A percentile compares a stretch with the other conserved stretches of the same genome.
phyloP scores from a whole-genome alignment of 495 filamentous ascomycete species.

The Ramalina intermedia region DNA sequence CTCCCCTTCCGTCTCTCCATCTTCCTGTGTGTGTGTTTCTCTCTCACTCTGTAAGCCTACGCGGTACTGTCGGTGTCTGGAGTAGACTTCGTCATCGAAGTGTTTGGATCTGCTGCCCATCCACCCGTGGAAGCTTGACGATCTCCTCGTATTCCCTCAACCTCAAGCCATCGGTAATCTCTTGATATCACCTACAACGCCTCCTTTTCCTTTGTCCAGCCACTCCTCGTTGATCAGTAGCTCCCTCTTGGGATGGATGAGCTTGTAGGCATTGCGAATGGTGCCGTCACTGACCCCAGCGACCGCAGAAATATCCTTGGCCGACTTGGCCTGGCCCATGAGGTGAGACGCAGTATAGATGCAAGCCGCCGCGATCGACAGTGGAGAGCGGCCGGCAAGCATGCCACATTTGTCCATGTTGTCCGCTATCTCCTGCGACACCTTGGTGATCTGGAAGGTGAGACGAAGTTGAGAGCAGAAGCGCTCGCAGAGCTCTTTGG shows the following conservation, averaged over 20 bases:
- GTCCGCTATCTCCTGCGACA: slow-evolving; percentile 60
- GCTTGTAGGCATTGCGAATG: slow-evolving; percentile 86
- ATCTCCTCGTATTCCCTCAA: too few species aligned
- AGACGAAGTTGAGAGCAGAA: slow-evolving; percentile 74
- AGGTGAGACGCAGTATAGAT: slow-evolving; percentile 89
- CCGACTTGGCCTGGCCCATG: slow-evolving; percentile 58
- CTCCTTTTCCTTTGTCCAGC: slow-evolving; percentile 52
- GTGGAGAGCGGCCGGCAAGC: slow-evolving; percentile 81
- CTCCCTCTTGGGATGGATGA: slow-evolving; percentile 59
- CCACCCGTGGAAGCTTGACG: too few species aligned
- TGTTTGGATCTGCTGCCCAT: too few species aligned
- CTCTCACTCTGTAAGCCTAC: too few species aligned
- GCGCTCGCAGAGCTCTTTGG: slow-evolving; percentile 72
- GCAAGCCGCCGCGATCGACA: slow-evolving; percentile 86
- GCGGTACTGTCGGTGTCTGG: too few species aligned
- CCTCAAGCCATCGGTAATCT: slow-evolving; percentile 43
- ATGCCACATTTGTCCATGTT: slow-evolving; percentile 56
- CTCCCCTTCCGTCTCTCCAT: too few species aligned
- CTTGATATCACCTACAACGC: slow-evolving; percentile 29
- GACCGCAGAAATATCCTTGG: slow-evolving; percentile 70
- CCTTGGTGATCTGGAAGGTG: slow-evolving; percentile 47
- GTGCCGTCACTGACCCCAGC: slow-evolving; percentile 90
- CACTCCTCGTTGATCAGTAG: slow-evolving; percentile 60
- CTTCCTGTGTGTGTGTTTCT: too few species aligned
- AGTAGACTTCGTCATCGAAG: too few species aligned